Evolutionary conservation across 441 rosid genomes (phyloP).

Genomic region (Arabidopsis hybrid): DNA sequence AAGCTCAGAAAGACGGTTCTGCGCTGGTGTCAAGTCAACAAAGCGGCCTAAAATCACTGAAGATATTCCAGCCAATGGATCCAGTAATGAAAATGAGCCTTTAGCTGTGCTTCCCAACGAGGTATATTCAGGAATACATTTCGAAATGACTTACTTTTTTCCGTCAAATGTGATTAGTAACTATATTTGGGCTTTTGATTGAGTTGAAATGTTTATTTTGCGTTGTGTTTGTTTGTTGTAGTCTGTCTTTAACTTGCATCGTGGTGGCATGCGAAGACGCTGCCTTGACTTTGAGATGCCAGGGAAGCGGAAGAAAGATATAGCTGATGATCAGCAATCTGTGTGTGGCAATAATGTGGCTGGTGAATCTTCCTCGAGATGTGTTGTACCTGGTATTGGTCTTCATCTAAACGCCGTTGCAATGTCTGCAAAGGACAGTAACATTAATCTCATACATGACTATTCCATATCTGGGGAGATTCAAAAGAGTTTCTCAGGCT

Average conservation of each 20-base stretch:
- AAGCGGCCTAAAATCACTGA: conserved; percentile 31
- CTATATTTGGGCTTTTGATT: conserved; percentile 16
- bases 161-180: neutral
- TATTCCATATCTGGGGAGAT: conserved; percentile 50
- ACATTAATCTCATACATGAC: conserved; percentile 53
- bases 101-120: conserved; percentile 28
- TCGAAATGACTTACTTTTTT: neutral
- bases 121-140: conserved; percentile 26
- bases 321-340: conserved; percentile 47
- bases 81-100: conserved; percentile 18
- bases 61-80: conserved; percentile 36
- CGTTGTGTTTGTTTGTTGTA: conserved; percentile 46
- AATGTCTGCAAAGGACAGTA: conserved; percentile 53
- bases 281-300: conserved; percentile 92
- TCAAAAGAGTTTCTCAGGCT: conserved; percentile 48
- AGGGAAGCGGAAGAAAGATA: conserved; percentile 61
- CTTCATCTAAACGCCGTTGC: conserved; percentile 93
- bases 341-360: conserved; percentile 38
- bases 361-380: conserved; percentile 52
- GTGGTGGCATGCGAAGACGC: conserved; percentile 85
- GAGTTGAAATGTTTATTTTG: conserved; percentile 14
- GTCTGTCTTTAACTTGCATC: conserved; percentile 68
- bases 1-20: conserved; percentile 50
- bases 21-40: conserved; percentile 39
- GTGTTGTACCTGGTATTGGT: conserved; percentile 86